Conservation (phyloP, 148 eudicot genomes). For the Diospyros lotus region DNA sequence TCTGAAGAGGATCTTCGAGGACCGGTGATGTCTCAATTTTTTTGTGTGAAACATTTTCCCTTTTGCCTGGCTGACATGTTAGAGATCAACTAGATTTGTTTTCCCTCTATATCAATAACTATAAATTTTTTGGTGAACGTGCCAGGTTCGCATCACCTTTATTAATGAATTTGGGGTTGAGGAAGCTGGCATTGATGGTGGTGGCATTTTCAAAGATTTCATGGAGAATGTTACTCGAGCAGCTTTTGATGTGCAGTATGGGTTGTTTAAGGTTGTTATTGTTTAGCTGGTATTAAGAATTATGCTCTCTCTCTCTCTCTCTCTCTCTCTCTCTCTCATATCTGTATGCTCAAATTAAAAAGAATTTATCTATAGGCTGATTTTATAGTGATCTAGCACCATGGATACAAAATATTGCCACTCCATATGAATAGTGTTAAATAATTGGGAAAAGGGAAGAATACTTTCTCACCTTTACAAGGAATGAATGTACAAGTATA, state of each 20-base stretch:
- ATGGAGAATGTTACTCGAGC: conserved; percentile 96
- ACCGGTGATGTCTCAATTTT: conserved; percentile 40
- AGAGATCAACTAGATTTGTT: too few species aligned
- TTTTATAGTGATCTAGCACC: too few species aligned
- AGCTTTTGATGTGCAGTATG: conserved; percentile 95
- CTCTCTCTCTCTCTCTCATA: too few species aligned
- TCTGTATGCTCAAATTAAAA: too few species aligned
- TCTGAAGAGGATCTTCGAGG: conserved; percentile 86
- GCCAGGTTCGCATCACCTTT: conserved; percentile 83
- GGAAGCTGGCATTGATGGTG: conserved; percentile 99
- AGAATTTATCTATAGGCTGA: too few species aligned
- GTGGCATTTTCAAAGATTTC: conserved; percentile 97
- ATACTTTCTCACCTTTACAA: too few species aligned
- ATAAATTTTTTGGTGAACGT: not conserved
- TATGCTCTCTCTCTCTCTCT: conserved; percentile 1
- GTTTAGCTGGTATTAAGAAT: conserved; percentile 4
- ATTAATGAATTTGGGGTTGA: conserved; percentile 96
- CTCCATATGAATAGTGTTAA: too few species aligned
- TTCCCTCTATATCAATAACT: too few species aligned
- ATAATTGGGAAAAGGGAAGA: too few species aligned
- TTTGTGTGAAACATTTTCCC: conserved; percentile 2
- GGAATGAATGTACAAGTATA: too few species aligned
- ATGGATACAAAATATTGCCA: too few species aligned
- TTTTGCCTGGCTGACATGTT: too few species aligned
- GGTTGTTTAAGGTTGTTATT: conserved; percentile 84